Percentiles rank a stretch among this genome's conserved stretches.
Conservation (phyloP, 129 eudicot species). For the Artemisia tridentata region DNA sequence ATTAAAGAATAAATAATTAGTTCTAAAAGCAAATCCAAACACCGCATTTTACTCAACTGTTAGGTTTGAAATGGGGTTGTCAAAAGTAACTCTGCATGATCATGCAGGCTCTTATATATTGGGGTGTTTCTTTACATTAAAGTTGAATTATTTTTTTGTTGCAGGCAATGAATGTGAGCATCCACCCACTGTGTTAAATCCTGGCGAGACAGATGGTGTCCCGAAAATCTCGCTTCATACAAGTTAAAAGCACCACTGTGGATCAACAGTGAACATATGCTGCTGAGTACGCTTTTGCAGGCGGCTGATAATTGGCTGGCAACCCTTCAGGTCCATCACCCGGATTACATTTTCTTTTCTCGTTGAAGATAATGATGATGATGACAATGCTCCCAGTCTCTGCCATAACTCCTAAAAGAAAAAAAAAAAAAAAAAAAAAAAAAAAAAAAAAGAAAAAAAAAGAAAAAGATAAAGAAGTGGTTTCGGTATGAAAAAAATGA, state of each 20-base stretch:
- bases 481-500: background rate
- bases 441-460: background rate
- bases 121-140: background rate
- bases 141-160: background rate
- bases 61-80: background rate
- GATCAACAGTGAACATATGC: constrained; percentile 46
- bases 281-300: constrained; percentile 57
- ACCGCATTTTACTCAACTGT: background rate
- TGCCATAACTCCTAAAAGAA: background rate
- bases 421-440: background rate
- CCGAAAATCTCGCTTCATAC: constrained; percentile 79
- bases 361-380: constrained; percentile 43
- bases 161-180: constrained; percentile 51
- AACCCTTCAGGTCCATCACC: constrained; percentile 75
- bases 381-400: background rate
- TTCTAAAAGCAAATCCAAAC: background rate
- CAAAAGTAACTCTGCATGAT: background rate
- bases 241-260: constrained; percentile 73
- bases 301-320: constrained; percentile 71
- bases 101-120: background rate
- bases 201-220: constrained; percentile 50
- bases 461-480: too few relatives aligned
- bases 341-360: constrained; percentile 83
- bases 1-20: background rate
- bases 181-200: constrained; percentile 41